Base-by-base conservation (phyloP, 148 eudicot genomes). In the Rhododendron vialii region DNA sequence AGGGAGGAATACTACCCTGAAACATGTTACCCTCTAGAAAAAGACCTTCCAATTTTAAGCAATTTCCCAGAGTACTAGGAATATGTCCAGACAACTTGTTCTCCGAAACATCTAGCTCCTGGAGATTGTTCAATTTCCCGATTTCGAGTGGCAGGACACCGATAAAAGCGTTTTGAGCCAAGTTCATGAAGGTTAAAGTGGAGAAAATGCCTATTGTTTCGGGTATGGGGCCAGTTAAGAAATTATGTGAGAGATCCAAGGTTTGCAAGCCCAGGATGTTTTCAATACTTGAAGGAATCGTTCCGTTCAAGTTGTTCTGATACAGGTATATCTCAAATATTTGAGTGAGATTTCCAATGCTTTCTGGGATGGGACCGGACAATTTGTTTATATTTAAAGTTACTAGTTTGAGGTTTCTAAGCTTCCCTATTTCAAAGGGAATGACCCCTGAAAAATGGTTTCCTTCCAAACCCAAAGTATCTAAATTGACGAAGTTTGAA, bases 351-450 rank as follows among this genome's bases (percentile, higher is more conserved):
- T 89, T 89, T 9, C 65, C 43, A 1, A 88, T 28, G 11, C 82
- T 51, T 20, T 5, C 22, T n/a, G 86, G 90, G 35, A 88, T 86
- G 12, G 4, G 47, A 13, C 79, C 83, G 0, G 61, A 47, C 1
- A 88, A 2, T 20, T n/a, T 85, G 38, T 85, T 88, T 51, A 2
- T 0, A 0, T 1, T 0, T 2, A 88, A 22, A 61, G 0, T 1
- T 24, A 85, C 15, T 2, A 0, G 0, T 48, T 82, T 33, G 1
- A 85, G 76, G 36, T 82, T 47, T n/a, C 57, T 76, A 17, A 88
- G 86, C 83, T 67, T 88, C n/a, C 80, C 88, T 2, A 88, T 7
- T 35, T 88, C 86, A 17, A 9, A 67, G 14, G 90, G 90, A 30
- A 88, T 82, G n/a, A 79, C 35, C 9, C 90, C 87, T 36, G 75